Percentiles rank a stretch among this genome's conserved stretches.
phyloP scores from a whole-genome alignment of 2,329 filamentous ascomycete genomes.

The Phaeosphaeriaceae sp. region DNA sequence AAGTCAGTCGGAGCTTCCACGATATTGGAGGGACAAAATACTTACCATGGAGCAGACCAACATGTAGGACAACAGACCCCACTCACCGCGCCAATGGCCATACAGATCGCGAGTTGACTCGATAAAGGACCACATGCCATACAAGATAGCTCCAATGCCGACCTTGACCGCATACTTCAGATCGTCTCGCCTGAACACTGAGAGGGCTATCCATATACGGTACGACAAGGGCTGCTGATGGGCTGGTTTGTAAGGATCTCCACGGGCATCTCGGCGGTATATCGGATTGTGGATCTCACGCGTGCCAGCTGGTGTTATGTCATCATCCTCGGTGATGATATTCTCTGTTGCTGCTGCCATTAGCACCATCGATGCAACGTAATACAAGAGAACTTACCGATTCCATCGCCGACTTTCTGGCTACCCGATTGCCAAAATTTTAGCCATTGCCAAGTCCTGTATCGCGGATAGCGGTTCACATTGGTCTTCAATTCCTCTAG shows the following conservation, averaged over 20 bases:
- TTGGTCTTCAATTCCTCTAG: constrained; percentile 84
- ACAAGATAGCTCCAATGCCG: constrained; percentile 85
- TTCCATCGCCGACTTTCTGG: constrained; percentile 22
- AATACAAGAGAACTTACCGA: constrained; percentile 17
- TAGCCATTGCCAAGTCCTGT: constrained; percentile 83
- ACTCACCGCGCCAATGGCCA: constrained; percentile 90
- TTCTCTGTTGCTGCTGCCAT: constrained; percentile 26
- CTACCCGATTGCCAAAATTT: constrained; percentile 70
- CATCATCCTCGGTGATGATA: constrained; percentile 32
- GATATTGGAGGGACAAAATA: neutral
- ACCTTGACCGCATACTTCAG: constrained; percentile 89
- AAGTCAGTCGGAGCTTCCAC: neutral
- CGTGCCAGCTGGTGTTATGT: constrained; percentile 36
- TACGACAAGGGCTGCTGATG: constrained; percentile 50
- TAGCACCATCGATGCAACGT: neutral
- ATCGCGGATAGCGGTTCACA: constrained; percentile 65
- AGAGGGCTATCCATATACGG: constrained; percentile 62
- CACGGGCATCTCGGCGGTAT: constrained; percentile 34
- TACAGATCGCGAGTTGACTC: constrained; percentile 80
- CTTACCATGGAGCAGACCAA: constrained; percentile 86
- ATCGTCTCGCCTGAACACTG: constrained; percentile 68
- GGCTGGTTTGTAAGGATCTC: constrained; percentile 36
- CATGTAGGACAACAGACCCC: constrained; percentile 97
- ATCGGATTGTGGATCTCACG: constrained; percentile 48
- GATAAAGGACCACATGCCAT: constrained; percentile 88